Conservation (phyloP, 805 yeast genomes). For the Candida railenensis region DNA sequence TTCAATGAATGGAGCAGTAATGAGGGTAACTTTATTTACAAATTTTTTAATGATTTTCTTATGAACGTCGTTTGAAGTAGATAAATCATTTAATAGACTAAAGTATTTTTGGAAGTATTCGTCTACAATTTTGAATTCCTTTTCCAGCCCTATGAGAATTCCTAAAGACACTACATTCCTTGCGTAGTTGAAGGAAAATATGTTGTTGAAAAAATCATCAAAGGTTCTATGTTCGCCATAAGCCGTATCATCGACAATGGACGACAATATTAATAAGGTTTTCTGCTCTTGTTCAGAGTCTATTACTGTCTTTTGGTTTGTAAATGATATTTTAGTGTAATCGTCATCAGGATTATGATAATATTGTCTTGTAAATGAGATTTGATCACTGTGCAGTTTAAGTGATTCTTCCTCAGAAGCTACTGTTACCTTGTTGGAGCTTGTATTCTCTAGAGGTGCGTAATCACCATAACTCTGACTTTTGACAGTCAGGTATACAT, state of each 20-base stretch:
- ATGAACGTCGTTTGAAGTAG: neutral
- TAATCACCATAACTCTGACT: no score
- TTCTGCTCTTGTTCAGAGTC: neutral
- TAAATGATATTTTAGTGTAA: neutral
- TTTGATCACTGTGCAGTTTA: neutral
- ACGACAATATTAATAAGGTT: constrained; percentile 16
- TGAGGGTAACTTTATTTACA: constrained; percentile 21
- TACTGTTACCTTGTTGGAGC: no score
- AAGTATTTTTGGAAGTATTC: constrained; percentile 15
- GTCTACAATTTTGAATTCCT: constrained; percentile 22
- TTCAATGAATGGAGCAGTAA: constrained; percentile 37
- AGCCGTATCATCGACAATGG: constrained; percentile 26
- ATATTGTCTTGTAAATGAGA: neutral
- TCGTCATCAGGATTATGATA: neutral
- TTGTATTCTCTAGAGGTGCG: no score
- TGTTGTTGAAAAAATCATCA: constrained; percentile 28
- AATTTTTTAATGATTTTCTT: neutral
- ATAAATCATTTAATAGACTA: constrained; percentile 10
- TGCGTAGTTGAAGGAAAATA: constrained; percentile 25
- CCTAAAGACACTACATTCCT: constrained; percentile 25
- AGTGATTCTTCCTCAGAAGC: neutral
- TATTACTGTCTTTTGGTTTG: neutral
- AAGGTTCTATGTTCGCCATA: constrained; percentile 37
- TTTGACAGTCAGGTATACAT: no score
- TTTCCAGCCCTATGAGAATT: constrained; percentile 26